A percentile compares a stretch with the other conserved stretches of the same genome.
Conservation (phyloP, 73 alveolate genomes). For the Paramecium tetraurelia region DNA sequence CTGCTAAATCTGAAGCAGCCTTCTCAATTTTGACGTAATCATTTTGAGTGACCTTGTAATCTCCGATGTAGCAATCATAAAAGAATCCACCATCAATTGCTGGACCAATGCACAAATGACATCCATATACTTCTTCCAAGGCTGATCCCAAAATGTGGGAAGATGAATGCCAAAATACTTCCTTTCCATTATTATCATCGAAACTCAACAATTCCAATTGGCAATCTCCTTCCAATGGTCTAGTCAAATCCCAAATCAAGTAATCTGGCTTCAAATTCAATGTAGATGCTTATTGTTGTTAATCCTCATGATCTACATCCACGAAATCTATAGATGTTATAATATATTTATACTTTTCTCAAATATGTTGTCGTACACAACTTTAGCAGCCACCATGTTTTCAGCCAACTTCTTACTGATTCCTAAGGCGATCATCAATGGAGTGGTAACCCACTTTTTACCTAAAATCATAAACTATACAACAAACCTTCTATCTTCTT, state of each 20-base stretch:
- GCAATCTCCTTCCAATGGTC: constrained; percentile 99
- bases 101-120: constrained; percentile 98
- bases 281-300: constrained; percentile 38
- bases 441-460: constrained; percentile 87
- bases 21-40: constrained; percentile 90
- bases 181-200: constrained; percentile 96
- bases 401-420: constrained; percentile 84
- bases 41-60: constrained; percentile 82
- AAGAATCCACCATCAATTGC: constrained; percentile 98
- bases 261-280: constrained; percentile 59
- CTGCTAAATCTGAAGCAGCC: constrained; percentile 80
- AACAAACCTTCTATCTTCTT: constrained; percentile 42
- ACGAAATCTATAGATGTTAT: constrained; percentile 62
- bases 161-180: constrained; percentile 97
- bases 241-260: constrained; percentile 81
- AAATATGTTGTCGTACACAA: constrained; percentile 76
- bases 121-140: constrained; percentile 95
- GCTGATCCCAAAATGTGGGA: constrained; percentile 92
- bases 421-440: constrained; percentile 86
- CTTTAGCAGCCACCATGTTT: constrained; percentile 91
- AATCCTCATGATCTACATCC: constrained; percentile 87
- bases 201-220: constrained; percentile 91
- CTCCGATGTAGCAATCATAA: constrained; percentile 98
- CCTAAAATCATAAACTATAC: constrained; percentile 71
- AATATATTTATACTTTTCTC: constrained; percentile 43